Conservation (phyloP, 495 filamentous ascomycete species). For the Lineolata rhizophorae region DNA sequence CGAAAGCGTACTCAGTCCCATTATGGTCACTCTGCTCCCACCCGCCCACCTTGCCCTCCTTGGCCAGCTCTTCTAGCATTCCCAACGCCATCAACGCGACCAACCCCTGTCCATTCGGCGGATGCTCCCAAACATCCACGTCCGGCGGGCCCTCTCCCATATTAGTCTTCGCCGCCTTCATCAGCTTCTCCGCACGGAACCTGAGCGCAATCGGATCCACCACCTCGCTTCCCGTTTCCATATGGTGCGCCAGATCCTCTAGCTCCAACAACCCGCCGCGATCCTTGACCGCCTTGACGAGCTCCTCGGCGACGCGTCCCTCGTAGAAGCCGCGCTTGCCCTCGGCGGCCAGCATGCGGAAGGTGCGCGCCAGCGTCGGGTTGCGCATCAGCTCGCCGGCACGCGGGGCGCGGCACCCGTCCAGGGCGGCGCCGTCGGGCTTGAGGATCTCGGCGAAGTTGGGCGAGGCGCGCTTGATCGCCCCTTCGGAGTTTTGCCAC, state of each 20-base stretch:
- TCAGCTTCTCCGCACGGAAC: constrained; percentile 37
- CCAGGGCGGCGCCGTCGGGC: constrained; percentile 34
- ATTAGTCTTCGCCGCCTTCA: constrained; percentile 25
- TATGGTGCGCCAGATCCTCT: constrained; percentile 59
- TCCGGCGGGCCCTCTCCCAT: constrained; percentile 29
- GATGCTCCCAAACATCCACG: constrained; percentile 88
- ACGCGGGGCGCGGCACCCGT: constrained; percentile 45
- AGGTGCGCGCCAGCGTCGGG: constrained; percentile 58
- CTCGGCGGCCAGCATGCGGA: constrained; percentile 53
- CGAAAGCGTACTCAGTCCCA: constrained; percentile 19
- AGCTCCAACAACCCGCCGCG: constrained; percentile 60
- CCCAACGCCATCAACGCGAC: constrained; percentile 88
- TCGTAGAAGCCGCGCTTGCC: constrained; percentile 86
- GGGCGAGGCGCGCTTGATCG: constrained; percentile 49
- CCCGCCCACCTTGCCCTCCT: constrained; percentile 42
- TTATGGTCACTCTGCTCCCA: constrained; percentile 55
- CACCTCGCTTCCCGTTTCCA: constrained; percentile 51
- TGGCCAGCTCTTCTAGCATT: constrained; percentile 67
- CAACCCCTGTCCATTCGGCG: constrained; percentile 94
- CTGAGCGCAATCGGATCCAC: constrained; percentile 61
- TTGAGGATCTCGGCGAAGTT: constrained; percentile 77
- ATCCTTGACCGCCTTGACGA: constrained; percentile 55
- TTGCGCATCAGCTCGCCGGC: constrained; percentile 86
- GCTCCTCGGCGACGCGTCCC: constrained; percentile 54
- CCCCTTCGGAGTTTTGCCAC: constrained; percentile 42